Evolutionary conservation across 257 asterid species (phyloP), one percentile per base, ranked within the genome.

Genomic region (Lantana camara): DNA sequence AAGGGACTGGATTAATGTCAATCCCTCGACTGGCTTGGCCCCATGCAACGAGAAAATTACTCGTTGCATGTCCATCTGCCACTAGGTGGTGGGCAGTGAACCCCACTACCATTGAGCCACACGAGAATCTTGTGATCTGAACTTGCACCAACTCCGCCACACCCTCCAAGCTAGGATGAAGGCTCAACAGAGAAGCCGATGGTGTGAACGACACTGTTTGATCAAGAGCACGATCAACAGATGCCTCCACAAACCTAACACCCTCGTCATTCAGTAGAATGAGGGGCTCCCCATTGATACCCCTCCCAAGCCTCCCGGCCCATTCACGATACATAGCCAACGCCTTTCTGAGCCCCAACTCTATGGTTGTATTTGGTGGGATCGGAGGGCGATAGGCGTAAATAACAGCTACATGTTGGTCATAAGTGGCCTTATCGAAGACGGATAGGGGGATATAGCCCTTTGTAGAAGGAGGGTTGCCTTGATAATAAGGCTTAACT

Each of bases 1-100:
- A 75, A 1, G 98, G 96, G 1, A 72, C 63, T 1, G 87, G 89
- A 12, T 45, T 46, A 7, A 80, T 77, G 0, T 68, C 67, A 2
- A 77, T 62, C 1, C 82, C 92, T 1, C 86, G 75, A 14, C 89
- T 79, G 7, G 96, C 92, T 46, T 75, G 77, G 11, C 98, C 98
- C 98, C 96, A 89, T 17, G 98, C 89, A 44, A 91, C 92, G 59
- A 91, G 53, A 51, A 91, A 91, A 38, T 71, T 85, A 64, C 95
- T 84, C 0, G 92, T 81, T 5, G 96, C 84, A 16, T 80, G 78
- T 0, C 96, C 98, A 53, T 88, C 98, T 0, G 89, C 96, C 44
- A 88, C 90, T 1, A 72, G 64, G 69, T 91, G 98, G 80, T 91
- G 94, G 19, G 94, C 71, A 0, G 95, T 86, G 79, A 88, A 91